phyloP scores from a whole-genome alignment of 2,329 filamentous ascomycete genomes.

The Dactylellina leptospora region DNA sequence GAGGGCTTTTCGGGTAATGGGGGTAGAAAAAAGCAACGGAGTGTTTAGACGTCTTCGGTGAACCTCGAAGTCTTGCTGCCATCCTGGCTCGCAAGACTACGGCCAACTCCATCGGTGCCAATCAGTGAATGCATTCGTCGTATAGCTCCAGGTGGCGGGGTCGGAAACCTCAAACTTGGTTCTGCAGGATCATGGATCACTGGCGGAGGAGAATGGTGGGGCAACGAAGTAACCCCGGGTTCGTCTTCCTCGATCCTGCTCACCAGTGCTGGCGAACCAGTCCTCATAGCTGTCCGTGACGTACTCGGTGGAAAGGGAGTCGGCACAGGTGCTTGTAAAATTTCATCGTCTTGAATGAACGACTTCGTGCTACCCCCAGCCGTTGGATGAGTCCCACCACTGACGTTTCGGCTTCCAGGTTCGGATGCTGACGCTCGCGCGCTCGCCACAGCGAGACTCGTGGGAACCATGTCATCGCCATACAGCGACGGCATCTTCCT shows the following conservation, averaged over 20 bases:
- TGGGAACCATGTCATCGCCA: conserved; percentile 45
- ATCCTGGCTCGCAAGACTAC: conserved; percentile 51
- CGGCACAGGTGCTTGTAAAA: conserved; percentile 18
- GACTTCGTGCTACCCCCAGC: conserved; percentile 22
- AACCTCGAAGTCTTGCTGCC: conserved; percentile 53
- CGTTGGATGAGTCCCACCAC: conserved; percentile 40
- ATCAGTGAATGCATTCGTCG: conserved; percentile 49
- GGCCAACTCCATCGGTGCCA: conserved; percentile 42
- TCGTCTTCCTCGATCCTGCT: conserved; percentile 45
- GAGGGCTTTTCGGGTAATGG: not conserved
- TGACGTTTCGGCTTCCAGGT: conserved; percentile 43
- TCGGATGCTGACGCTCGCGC: conserved; percentile 47
- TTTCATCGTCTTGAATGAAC: conserved; percentile 35
- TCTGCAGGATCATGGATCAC: conserved; percentile 31
- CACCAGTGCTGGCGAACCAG: conserved; percentile 38
- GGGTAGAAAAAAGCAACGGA: not conserved
- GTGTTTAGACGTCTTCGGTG: conserved; percentile 47
- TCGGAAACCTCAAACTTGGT: conserved; percentile 36
- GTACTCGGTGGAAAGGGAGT: conserved; percentile 24
- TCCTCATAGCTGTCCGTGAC: conserved; percentile 36
- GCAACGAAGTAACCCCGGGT: not conserved
- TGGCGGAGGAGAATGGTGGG: conserved; percentile 14
- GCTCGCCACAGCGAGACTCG: conserved; percentile 30
- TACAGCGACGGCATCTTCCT: conserved; percentile 49
- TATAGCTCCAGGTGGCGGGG: conserved; percentile 44